Evolutionary conservation across 306 rosid species (phyloP).

Genomic region (Corylus americana): DNA sequence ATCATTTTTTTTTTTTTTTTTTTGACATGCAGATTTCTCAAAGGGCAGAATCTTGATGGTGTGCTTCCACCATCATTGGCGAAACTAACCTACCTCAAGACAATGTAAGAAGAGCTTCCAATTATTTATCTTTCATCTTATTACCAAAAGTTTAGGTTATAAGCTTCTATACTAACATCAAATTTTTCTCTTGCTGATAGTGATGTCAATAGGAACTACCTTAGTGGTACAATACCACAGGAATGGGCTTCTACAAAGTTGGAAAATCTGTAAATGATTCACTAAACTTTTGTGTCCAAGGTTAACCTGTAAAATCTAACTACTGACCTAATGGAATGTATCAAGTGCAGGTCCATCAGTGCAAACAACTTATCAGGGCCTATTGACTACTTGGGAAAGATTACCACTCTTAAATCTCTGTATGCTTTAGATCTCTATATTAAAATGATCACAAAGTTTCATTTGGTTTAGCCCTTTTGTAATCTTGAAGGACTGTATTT

Average conservation of each 20-base stretch:
- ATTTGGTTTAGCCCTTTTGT: not conserved
- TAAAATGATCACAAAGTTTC: not conserved
- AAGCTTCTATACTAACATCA: not conserved
- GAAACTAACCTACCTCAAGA: constrained; percentile 31
- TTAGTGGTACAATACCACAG: constrained; percentile 33
- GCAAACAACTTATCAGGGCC: constrained; percentile 33
- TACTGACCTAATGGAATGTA: not conserved
- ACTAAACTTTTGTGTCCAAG: not conserved
- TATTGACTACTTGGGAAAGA: constrained; percentile 27
- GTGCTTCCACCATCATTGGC: constrained; percentile 29
- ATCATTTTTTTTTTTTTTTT: not conserved
- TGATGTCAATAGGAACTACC: constrained; percentile 31
- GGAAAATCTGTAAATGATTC: constrained; percentile 30
- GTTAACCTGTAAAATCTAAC: not conserved
- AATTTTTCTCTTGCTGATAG: constrained; percentile 10
- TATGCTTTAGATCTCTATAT: constrained; percentile 5
- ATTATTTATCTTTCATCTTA: not conserved
- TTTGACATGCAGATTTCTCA: not conserved
- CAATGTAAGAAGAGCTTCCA: constrained; percentile 25
- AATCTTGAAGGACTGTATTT: not conserved
- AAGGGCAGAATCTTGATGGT: constrained; percentile 35
- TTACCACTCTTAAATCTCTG: constrained; percentile 20
- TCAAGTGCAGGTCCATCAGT: constrained; percentile 13
- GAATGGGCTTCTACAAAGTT: constrained; percentile 36
- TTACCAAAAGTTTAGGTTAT: not conserved